Percentiles rank a stretch among this genome's conserved stretches.
These are phyloP conservation scores for Scheffersomyces cryptocercus DNA, from an alignment of 1,139 yeast genomes.

Conservation along the genomic window DNA sequence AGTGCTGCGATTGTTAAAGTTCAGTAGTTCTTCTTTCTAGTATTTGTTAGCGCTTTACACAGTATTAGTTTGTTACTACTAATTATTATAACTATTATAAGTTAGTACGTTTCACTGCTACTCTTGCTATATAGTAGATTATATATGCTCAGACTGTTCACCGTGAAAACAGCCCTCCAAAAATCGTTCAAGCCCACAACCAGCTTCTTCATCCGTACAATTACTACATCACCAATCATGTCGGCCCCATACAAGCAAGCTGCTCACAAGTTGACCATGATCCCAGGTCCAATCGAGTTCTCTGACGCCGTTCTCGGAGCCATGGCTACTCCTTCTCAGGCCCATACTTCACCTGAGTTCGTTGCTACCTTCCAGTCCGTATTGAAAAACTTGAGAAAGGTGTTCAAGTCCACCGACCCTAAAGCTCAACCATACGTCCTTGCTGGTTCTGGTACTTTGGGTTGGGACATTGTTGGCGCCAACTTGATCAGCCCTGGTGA, in stretches of 20 bases:
- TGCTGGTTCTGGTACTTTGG: constrained; percentile 92
- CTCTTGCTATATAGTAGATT: too few species aligned
- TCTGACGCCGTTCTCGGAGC: constrained; percentile 80
- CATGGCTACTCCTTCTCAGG: constrained; percentile 81
- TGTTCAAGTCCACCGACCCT: constrained; percentile 70
- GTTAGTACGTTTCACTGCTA: too few species aligned
- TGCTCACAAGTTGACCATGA: constrained; percentile 62
- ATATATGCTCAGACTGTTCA: too few species aligned
- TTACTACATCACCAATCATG: constrained; percentile 16
- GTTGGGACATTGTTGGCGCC: constrained; percentile 90
- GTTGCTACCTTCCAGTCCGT: constrained; percentile 70
- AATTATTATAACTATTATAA: too few species aligned
- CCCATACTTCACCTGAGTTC: constrained; percentile 91
- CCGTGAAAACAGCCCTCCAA: too few species aligned
- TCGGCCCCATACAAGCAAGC: constrained; percentile 43
- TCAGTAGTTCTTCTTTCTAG: too few species aligned
- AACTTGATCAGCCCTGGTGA: constrained; percentile 71
- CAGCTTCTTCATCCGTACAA: too few species aligned
- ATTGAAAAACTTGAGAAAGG: constrained; percentile 64
- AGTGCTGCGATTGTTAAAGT: too few species aligned
- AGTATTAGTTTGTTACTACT: too few species aligned
- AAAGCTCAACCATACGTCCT: constrained; percentile 76
- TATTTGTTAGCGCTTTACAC: too few species aligned
- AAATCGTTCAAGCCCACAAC: too few species aligned
- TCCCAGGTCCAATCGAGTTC: constrained; percentile 94